Base-by-base conservation (phyloP, 2,329 filamentous ascomycete genomes). In the Trichocomaceae sp. region DNA sequence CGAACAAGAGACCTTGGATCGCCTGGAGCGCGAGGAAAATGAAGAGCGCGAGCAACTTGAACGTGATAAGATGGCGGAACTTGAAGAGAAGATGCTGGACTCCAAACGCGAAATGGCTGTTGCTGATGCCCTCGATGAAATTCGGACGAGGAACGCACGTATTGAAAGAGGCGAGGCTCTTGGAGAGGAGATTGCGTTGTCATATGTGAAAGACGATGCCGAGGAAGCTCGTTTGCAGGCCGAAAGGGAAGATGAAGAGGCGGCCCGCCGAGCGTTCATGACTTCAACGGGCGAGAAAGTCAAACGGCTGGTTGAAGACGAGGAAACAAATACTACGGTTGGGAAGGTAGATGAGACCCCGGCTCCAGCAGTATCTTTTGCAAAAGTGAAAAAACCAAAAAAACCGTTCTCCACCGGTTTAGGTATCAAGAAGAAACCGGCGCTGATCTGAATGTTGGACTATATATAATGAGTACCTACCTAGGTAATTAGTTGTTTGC, bases 31-130 rank as follows among this genome's bases (percentile, higher is more conserved):
- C 41, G 88, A 95, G 66, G 86, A 86, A 62, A 79, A 78, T 19
- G 80, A 84, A 61, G 81, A 79, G 37, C 78, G 79, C 52, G 78
- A 82, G 60, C 75, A 84, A 60, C 82, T 85, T 56, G 90, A 96
- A 70, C 80, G 84, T 60, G 91, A 96, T 70, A 89, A 90, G 20
- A 99, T 99, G 95, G 87, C 87, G 55, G 91, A 96, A 68, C 75
- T 99, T 47, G 93, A 99, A 74, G 86, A 87, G 59, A 97, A 97
- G 76, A 96, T 92, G 54, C 76, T 87, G 20, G 93, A 99, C 69
- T 91, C 91, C 1, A 91, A 93, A 76, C 81, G 87, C 41, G 93
- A 99, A 72, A 99, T 99, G 91, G 89, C 88, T 17, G 89, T 96
- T 45, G 93, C 93, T 1, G 93, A 99, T 75, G 92, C 91, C 7